Evolutionary conservation across 2,329 filamentous ascomycete species (phyloP).

Genomic region (Huntiella decipiens): DNA sequence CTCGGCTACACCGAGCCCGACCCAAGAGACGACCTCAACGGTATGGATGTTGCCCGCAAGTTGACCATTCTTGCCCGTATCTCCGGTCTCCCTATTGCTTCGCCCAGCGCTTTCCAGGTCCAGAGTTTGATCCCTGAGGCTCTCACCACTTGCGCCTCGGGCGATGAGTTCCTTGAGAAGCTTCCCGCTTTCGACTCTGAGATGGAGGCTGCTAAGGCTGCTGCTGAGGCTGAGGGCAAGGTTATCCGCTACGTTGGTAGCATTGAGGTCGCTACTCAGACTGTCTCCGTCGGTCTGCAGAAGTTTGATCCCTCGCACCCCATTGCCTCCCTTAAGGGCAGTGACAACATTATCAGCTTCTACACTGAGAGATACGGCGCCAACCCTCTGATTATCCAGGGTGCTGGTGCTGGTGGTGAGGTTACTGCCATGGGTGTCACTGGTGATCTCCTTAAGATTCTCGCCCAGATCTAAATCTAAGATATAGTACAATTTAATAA

Average conservation of each 20-base stretch:
- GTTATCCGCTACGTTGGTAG: conserved; percentile 89
- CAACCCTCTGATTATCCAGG: conserved; percentile 86
- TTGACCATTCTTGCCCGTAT: conserved; percentile 83
- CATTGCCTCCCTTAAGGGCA: conserved; percentile 87
- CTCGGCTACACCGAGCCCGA: conserved; percentile 86
- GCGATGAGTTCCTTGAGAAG: conserved; percentile 68
- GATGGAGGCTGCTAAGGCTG: conserved; percentile 76
- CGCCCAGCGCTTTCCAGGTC: conserved; percentile 77
- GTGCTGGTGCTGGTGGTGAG: conserved; percentile 80
- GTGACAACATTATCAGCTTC: conserved; percentile 98
- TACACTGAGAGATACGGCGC: conserved; percentile 87
- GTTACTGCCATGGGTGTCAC: conserved; percentile 97
- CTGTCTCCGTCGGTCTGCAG: conserved; percentile 82
- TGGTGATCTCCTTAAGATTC: conserved; percentile 76
- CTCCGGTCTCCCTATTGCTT: conserved; percentile 62
- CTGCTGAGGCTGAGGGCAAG: conserved; percentile 73
- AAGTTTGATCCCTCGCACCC: conserved; percentile 75
- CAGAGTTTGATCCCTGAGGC: conserved; percentile 82
- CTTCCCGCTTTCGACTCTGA: conserved; percentile 68
- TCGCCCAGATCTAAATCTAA: conserved; percentile 44
- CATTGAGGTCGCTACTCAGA: conserved; percentile 62
- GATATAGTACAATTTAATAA: not conserved
- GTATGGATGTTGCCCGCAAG: conserved; percentile 83
- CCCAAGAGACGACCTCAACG: conserved; percentile 71
- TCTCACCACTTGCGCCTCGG: conserved; percentile 55